Percentiles rank a stretch among this genome's conserved stretches.
Evolutionary conservation across 495 filamentous ascomycete genomes (phyloP).

Genomic region (Astrocystis sublimbata): DNA sequence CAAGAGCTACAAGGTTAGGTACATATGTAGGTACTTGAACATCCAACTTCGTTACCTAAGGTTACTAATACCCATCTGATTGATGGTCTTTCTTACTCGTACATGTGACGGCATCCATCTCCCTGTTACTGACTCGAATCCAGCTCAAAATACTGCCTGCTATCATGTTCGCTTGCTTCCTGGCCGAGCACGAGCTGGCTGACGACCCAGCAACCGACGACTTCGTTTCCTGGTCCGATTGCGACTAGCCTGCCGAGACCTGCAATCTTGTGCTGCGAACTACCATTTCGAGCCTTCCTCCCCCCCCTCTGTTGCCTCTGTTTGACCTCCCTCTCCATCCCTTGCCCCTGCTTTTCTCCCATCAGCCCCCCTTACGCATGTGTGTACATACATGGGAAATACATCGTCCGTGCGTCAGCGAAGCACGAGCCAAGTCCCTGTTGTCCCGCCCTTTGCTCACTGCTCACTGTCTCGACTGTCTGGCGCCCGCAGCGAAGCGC

Average conservation of each 20-base stretch:
- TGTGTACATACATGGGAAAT: no score
- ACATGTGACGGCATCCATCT: no score
- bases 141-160: no score
- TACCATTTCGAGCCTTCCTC: neutral
- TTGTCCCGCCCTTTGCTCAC: neutral
- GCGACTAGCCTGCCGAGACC: no score
- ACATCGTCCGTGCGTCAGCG: neutral
- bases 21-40: no score
- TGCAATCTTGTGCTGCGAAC: neutral
- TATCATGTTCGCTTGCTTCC: neutral
- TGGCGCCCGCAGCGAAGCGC: no score
- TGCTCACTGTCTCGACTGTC: neutral
- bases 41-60: no score
- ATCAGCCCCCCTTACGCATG: no score
- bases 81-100: no score
- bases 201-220: neutral
- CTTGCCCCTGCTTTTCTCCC: conserved; percentile 10
- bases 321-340: neutral
- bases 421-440: neutral
- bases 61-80: no score
- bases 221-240: neutral
- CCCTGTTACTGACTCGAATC: no score
- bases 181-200: neutral
- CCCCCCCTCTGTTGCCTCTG: neutral
- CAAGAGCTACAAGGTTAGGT: no score